Evolutionary conservation across 371 early-diverging fungal genomes (phyloP).

Genomic region (Actinomortierella ambigua): DNA sequence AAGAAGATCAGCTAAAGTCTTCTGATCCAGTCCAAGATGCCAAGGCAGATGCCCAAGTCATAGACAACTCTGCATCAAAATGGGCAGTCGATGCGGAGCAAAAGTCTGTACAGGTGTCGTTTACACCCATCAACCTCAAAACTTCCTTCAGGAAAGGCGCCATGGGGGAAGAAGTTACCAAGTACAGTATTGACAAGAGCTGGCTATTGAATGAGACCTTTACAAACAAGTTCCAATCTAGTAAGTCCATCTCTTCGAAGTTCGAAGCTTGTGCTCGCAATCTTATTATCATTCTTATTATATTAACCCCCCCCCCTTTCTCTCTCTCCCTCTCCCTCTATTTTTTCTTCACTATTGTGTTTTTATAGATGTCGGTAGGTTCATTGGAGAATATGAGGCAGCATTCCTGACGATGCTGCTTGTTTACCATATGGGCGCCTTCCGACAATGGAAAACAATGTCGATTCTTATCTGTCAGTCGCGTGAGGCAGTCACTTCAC

Average conservation of each 20-base stretch:
- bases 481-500: constrained; percentile 27
- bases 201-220: constrained; percentile 71
- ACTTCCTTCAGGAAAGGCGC: constrained; percentile 83
- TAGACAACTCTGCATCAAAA: not conserved
- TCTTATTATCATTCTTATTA: no score
- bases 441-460: constrained; percentile 46
- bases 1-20: constrained; percentile 30
- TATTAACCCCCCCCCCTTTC: no score
- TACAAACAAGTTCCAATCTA: constrained; percentile 20
- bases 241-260: no score
- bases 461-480: constrained; percentile 43
- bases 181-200: constrained; percentile 90
- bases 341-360: no score
- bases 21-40: constrained; percentile 39
- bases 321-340: no score
- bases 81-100: not conserved
- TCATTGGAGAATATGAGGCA: constrained; percentile 35
- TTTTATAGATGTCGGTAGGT: constrained; percentile 17
- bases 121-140: constrained; percentile 76
- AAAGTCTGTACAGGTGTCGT: constrained; percentile 22
- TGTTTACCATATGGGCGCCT: constrained; percentile 42
- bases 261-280: no score
- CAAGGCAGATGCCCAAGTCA: constrained; percentile 50
- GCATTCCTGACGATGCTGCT: constrained; percentile 45
- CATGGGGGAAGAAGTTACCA: constrained; percentile 71